Conservation (phyloP, 140 eudicot species). For the Flaveria floridana region DNA sequence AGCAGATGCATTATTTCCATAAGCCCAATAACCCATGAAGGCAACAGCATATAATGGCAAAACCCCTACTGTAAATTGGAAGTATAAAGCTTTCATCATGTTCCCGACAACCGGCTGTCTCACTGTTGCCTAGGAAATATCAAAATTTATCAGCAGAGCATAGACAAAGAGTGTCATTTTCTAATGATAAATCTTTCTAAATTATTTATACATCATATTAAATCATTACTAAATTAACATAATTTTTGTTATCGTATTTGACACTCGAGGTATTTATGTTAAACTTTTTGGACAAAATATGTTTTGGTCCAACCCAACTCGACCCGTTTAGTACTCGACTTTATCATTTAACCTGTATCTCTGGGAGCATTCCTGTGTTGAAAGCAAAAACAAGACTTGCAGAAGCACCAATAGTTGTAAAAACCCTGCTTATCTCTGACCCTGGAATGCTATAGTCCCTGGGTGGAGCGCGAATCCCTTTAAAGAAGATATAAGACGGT, state of each 20-base stretch:
- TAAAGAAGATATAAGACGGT: neutral
- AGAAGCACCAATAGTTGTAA: constrained; percentile 84
- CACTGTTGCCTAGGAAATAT: constrained; percentile 69
- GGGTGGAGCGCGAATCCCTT: constrained; percentile 69
- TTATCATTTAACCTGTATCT: constrained; percentile 66
- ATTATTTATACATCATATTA: constrained; percentile 35
- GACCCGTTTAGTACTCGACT: neutral
- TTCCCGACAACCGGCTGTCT: constrained; percentile 73
- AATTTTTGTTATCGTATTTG: constrained; percentile 31
- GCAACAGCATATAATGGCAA: constrained; percentile 73
- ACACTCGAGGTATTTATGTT: constrained; percentile 23
- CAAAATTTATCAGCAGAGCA: neutral
- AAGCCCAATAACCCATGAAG: constrained; percentile 94
- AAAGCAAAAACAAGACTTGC: constrained; percentile 94
- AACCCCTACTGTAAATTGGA: constrained; percentile 84
- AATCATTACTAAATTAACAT: neutral
- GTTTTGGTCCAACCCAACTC: neutral
- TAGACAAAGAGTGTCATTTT: neutral
- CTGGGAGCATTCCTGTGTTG: constrained; percentile 99
- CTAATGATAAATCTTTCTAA: constrained; percentile 20
- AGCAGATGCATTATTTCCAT: constrained; percentile 54
- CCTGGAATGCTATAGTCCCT: constrained; percentile 84
- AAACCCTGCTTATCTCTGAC: constrained; percentile 52
- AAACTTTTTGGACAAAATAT: neutral
- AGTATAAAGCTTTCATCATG: constrained; percentile 95